A percentile compares a stretch with the other conserved stretches of the same genome.
phyloP scores from a whole-genome alignment of 805 yeast species.

The Wickerhamomyces pijperi region DNA sequence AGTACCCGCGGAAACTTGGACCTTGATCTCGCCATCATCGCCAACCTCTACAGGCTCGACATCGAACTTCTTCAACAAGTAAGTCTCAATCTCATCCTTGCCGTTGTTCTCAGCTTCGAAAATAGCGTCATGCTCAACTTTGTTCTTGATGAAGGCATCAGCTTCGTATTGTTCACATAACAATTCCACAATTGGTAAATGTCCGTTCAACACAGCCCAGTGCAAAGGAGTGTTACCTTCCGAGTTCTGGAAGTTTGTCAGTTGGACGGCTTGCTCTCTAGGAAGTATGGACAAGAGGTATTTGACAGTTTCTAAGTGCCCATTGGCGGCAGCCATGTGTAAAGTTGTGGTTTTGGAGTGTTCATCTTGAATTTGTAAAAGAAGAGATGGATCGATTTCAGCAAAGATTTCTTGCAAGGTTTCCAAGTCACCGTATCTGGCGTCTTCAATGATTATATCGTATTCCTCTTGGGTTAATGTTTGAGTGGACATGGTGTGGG shows the following conservation, averaged over 20 bases:
- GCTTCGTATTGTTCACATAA: conserved; percentile 68
- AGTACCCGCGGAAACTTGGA: conserved; percentile 33
- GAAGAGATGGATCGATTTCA: conserved; percentile 35
- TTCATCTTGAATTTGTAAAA: conserved; percentile 45
- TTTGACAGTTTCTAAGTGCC: conserved; percentile 60
- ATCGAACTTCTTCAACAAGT: conserved; percentile 61
- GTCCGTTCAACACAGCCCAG: conserved; percentile 93
- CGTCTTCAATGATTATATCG: conserved; percentile 72
- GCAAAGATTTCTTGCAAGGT: conserved; percentile 58
- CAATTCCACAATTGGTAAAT: conserved; percentile 53
- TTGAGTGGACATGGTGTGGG: conserved; percentile 15
- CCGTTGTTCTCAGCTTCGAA: conserved; percentile 81
- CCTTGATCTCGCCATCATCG: conserved; percentile 23
- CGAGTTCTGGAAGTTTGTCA: conserved; percentile 48
- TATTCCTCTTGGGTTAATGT: conserved; percentile 56
- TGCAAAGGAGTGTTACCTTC: conserved; percentile 92
- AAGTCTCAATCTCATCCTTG: conserved; percentile 67
- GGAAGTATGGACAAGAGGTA: conserved; percentile 42
- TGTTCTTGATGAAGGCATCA: conserved; percentile 72
- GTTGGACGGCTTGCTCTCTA: conserved; percentile 30
- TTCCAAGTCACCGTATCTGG: conserved; percentile 82
- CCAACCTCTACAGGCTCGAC: conserved; percentile 49
- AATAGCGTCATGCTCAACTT: conserved; percentile 69
- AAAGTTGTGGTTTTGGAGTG: conserved; percentile 61
- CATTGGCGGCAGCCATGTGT: conserved; percentile 96